Percentiles rank a stretch among this genome's conserved stretches.
Conservation (phyloP, 176 grass and related monocot species). For the Aegilops sharonensis region DNA sequence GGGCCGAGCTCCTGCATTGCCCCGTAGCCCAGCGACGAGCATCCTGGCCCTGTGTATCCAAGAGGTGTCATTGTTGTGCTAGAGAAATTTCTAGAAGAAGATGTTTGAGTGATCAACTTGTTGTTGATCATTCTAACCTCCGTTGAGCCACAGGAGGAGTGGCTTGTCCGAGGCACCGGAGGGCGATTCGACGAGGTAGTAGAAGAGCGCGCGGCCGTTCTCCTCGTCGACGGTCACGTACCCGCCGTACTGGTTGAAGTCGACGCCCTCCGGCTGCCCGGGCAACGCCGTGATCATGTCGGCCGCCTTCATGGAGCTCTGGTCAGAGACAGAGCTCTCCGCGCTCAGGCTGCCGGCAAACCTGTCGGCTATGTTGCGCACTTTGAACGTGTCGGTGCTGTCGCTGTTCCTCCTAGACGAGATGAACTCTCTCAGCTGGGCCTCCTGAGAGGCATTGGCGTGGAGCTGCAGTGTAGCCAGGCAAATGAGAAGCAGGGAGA, state of each 20-base stretch:
- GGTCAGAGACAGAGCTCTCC: not conserved
- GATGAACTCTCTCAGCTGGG: slow-evolving; percentile 17
- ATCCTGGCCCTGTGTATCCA: slow-evolving; percentile 41
- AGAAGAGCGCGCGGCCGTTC: slow-evolving; percentile 53
- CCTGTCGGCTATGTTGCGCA: not conserved
- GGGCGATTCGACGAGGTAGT: slow-evolving; percentile 55
- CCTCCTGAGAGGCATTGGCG: slow-evolving; percentile 28
- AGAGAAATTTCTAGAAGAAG: not conserved
- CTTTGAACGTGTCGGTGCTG: not conserved
- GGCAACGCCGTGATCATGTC: slow-evolving; percentile 49
- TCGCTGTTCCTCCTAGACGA: slow-evolving; percentile 16
- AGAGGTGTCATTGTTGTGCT: not conserved
- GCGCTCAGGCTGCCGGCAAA: not conserved
- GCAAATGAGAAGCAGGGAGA: slow-evolving; percentile 16
- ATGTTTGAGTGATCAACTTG: not conserved
- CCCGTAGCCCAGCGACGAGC: slow-evolving; percentile 49
- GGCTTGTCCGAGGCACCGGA: slow-evolving; percentile 29
- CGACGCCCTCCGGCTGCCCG: slow-evolving; percentile 32
- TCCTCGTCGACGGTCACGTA: slow-evolving; percentile 43
- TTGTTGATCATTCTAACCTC: slow-evolving; percentile 39
- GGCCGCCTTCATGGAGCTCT: slow-evolving; percentile 23
- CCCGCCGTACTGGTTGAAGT: slow-evolving; percentile 58
- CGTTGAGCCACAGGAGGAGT: slow-evolving; percentile 66
- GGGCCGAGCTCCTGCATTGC: slow-evolving; percentile 60
- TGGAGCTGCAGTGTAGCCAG: not conserved